phyloP scores from a whole-genome alignment of 129 eudicot genomes.

The Tagetes patula region DNA sequence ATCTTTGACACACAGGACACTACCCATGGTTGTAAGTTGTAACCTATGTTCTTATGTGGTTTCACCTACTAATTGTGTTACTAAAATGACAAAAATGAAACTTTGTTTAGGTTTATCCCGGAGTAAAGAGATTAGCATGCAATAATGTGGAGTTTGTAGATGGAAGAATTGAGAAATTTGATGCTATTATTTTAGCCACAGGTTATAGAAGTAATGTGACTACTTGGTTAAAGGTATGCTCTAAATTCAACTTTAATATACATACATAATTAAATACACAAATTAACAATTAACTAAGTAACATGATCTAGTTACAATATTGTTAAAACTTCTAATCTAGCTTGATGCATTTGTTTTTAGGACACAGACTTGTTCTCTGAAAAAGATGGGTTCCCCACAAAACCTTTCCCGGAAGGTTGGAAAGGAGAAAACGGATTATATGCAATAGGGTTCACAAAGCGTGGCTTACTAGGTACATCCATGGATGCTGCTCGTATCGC shows the following conservation, averaged over 20 bases:
- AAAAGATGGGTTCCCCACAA: conserved; percentile 52
- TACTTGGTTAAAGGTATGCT: conserved; percentile 61
- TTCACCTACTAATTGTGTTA: not conserved
- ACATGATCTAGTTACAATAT: not conserved
- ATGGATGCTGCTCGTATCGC: conserved; percentile 57
- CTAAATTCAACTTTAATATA: not conserved
- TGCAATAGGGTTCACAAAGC: conserved; percentile 59
- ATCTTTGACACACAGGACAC: no score
- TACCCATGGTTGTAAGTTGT: not conserved
- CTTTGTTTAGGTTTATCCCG: conserved; percentile 58
- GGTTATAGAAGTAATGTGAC: conserved; percentile 68
- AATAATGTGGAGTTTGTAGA: conserved; percentile 59
- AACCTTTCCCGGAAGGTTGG: conserved; percentile 68
- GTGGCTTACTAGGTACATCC: conserved; percentile 62
- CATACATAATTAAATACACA: not conserved
- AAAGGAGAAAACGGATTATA: conserved; percentile 65
- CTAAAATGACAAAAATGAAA: conserved; percentile 14
- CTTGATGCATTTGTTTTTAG: conserved; percentile 29
- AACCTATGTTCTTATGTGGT: not conserved
- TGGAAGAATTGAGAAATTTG: conserved; percentile 50
- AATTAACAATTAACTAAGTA: not conserved
- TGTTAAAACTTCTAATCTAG: not conserved
- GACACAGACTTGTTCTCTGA: conserved; percentile 47
- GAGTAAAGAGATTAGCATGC: conserved; percentile 43
- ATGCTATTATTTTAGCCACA: conserved; percentile 64